Percentiles rank a stretch among this genome's conserved stretches.
phyloP scores from a whole-genome alignment of 73 alveolate species.

The Uronychia binucleata region DNA sequence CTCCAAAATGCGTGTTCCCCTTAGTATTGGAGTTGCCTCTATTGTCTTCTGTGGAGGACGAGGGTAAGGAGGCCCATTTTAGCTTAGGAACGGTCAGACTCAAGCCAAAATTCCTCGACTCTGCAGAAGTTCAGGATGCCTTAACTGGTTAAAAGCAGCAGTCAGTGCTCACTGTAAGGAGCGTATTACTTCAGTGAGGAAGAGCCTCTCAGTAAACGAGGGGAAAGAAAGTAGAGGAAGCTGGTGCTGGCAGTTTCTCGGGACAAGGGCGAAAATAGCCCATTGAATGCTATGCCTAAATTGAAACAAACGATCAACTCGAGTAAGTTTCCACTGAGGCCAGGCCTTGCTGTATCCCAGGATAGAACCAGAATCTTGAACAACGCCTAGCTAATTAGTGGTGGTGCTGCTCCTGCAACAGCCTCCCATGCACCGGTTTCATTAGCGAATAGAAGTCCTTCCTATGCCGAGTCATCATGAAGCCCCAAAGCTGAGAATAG shows the following conservation, averaged over 20 bases:
- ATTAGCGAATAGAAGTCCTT: not conserved
- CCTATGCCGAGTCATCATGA: too few relatives aligned
- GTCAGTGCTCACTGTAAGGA: not conserved
- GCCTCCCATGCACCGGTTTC: not conserved
- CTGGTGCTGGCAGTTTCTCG: not conserved
- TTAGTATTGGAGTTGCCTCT: too few relatives aligned
- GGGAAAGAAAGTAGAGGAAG: not conserved
- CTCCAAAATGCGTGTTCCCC: too few relatives aligned
- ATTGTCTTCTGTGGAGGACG: too few relatives aligned
- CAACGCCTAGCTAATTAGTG: too few relatives aligned
- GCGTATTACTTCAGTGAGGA: not conserved
- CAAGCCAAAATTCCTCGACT: too few relatives aligned
- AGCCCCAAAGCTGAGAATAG: too few relatives aligned
- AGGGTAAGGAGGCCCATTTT: too few relatives aligned
- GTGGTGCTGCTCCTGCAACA: not conserved
- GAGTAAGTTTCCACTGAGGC: not conserved
- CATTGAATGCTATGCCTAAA: not conserved
- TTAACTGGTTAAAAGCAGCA: not conserved
- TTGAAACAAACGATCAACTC: not conserved
- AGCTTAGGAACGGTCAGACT: too few relatives aligned
- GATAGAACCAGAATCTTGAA: not conserved
- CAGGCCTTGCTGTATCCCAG: not conserved
- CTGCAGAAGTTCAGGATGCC: not conserved
- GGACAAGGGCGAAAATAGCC: not conserved
- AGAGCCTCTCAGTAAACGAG: not conserved